A percentile compares a stretch with the other conserved stretches of the same genome.
Conservation (phyloP, 1,139 yeast genomes). For the Blastobotrys proliferans region DNA sequence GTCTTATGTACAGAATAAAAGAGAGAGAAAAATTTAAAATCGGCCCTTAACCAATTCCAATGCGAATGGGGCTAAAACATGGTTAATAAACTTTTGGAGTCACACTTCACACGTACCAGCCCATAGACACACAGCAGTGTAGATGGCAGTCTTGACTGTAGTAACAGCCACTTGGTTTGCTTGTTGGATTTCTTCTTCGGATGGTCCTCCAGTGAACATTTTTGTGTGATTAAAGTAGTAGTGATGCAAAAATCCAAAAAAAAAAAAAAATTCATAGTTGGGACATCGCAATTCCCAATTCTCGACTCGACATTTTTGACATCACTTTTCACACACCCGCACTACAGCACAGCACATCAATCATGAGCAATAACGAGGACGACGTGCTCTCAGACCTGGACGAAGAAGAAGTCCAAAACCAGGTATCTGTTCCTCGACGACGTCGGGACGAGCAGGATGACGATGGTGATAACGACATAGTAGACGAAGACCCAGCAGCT, state of each 20-base stretch:
- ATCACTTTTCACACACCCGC: no score
- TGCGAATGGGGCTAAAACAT: conserved; percentile 35
- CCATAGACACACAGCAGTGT: conserved; percentile 79
- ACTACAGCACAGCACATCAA: no score
- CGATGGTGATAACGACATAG: conserved; percentile 28
- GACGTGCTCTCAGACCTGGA: conserved; percentile 39
- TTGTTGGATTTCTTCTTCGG: conserved; percentile 73
- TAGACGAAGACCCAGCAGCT: conserved; percentile 39
- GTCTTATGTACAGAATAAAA: conserved; percentile 12
- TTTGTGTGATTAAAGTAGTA: conserved; percentile 6
- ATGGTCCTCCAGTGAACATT: conserved; percentile 79
- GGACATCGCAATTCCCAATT: neutral
- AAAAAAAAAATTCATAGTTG: neutral
- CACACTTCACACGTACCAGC: conserved; percentile 30
- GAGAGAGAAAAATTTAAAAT: conserved; percentile 31
- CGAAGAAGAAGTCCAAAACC: conserved; percentile 36
- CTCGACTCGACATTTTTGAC: no score
- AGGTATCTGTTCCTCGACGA: conserved; percentile 28
- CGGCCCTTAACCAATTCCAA: conserved; percentile 39
- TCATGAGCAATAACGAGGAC: conserved; percentile 27
- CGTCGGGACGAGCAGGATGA: conserved; percentile 18
- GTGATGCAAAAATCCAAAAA: neutral
- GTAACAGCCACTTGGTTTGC: conserved; percentile 67
- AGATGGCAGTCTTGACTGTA: conserved; percentile 63
- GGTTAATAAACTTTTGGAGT: neutral